Evolutionary conservation across 495 filamentous ascomycete genomes (phyloP).

Genomic region (Penicillium soppii): DNA sequence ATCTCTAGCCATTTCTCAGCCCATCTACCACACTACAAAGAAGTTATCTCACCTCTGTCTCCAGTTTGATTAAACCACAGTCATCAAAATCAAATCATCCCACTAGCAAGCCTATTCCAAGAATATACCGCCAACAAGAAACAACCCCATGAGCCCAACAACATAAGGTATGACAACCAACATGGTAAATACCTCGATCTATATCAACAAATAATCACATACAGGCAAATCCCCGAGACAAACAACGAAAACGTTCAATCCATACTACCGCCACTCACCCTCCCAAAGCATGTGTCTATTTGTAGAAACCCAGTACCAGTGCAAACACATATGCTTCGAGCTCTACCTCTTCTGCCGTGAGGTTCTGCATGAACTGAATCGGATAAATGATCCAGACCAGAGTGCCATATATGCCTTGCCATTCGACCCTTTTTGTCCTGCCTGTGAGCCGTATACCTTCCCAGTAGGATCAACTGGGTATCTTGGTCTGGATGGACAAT

Average conservation of each 20-base stretch:
- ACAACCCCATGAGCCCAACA: not conserved
- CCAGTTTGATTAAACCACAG: no score
- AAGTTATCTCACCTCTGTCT: not conserved
- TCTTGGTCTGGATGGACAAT: not conserved
- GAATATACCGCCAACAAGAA: not conserved
- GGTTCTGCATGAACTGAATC: constrained; percentile 14
- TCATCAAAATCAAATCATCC: no score
- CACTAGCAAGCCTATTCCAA: not conserved
- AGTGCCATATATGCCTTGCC: not conserved
- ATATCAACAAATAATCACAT: not conserved
- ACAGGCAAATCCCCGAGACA: not conserved
- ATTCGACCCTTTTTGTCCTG: constrained; percentile 6
- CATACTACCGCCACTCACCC: no score
- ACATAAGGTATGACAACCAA: not conserved
- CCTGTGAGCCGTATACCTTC: constrained; percentile 8
- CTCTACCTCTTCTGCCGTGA: constrained; percentile 21
- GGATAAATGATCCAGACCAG: constrained; percentile 12
- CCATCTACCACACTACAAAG: not conserved
- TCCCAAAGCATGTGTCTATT: constrained; percentile 20
- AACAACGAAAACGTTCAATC: no score
- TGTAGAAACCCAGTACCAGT: constrained; percentile 14
- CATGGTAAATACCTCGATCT: not conserved
- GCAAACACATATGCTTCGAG: constrained; percentile 25
- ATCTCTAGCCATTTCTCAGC: not conserved
- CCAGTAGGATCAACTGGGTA: not conserved